Base-by-base conservation (phyloP, 1,284 basidiomycete species). In the Cutaneotrichosporon spelunceum region DNA sequence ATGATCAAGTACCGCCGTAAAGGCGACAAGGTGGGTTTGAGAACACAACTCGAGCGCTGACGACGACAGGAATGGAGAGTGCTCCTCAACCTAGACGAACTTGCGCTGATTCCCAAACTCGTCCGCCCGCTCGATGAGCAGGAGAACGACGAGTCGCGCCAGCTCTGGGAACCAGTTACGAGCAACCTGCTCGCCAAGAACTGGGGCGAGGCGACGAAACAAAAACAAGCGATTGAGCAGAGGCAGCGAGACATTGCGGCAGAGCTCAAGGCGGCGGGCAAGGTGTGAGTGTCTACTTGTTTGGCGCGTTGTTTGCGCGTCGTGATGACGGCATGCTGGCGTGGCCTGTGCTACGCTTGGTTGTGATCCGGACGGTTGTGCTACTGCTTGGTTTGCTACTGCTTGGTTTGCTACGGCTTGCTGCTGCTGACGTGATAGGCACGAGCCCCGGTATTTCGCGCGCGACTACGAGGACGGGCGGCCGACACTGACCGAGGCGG, bases 201-300 rank as follows among this genome's bases (percentile, higher is more conserved):
- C 77, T 98, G 85, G 80, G 83, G 84, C 48, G 91, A 94, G 57
- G 93, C 93, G 57, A 95, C 90, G 54, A 88, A 83, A 81, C 84
- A 88, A 78, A 97, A 96, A 82, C 85, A 92, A 60, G 78, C 77
- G 5, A 93, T 97, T 60, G 93, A 96, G 81, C 93, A 96, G 83
- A 79, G 71, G 29, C 93, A 96, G 82, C 82, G 93, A 60, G 92
- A 95, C 67, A 84, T 86, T 49, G 89, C 92, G 9, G 87, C 87
- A 14, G 88, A 91, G 76, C 82, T 90, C 77, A 93, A 92, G 82
- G 84, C 83, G 72, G 88, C 85, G 62, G 89, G 87, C 21, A 78
- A 84, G 53, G 83, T 84, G 90, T 94, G 73, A 82, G 91, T 88
- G 36, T 8, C 16, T 16, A 19, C 19, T 6, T n/a, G 16, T 5